Conservation (phyloP, 805 yeast genomes). For the Wickerhamiella australiensis region DNA sequence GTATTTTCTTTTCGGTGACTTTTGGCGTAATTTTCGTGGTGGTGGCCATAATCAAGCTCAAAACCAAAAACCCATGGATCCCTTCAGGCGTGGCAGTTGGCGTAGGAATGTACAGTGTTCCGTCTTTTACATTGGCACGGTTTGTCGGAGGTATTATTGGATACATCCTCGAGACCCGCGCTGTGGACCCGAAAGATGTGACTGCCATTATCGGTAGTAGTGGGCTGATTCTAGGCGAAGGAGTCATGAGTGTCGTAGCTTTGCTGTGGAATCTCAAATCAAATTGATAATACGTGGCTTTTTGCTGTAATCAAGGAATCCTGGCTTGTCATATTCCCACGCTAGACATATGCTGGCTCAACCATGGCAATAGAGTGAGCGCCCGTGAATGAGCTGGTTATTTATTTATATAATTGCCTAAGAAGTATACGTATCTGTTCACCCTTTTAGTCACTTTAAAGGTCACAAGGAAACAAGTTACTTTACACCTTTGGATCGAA, state of each 20-base stretch:
- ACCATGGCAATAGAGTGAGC: no score
- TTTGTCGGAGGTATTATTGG: constrained; percentile 76
- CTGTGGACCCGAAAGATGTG: constrained; percentile 37
- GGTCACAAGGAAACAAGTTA: no score
- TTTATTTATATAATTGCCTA: no score
- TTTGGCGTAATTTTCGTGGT: constrained; percentile 59
- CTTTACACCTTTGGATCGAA: no score
- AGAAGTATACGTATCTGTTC: no score
- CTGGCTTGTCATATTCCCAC: no score
- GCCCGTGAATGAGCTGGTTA: no score
- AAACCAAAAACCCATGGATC: constrained; percentile 34
- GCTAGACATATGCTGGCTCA: no score
- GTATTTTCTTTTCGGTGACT: constrained; percentile 48
- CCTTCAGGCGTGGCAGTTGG: constrained; percentile 98
- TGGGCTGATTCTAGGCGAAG: constrained; percentile 90
- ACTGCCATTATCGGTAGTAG: constrained; percentile 77
- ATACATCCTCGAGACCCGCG: constrained; percentile 28
- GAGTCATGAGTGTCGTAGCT: constrained; percentile 69
- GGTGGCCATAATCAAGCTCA: constrained; percentile 39
- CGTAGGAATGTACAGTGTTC: constrained; percentile 87
- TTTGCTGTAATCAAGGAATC: not conserved
- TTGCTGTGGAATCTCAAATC: constrained; percentile 36
- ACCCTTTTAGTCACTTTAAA: no score
- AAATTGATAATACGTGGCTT: not conserved
- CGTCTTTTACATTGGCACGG: constrained; percentile 86